Evolutionary conservation across 2,329 filamentous ascomycete genomes (phyloP), one percentile per base, ranked within the genome.

Genomic region (Beauveria varroae): DNA sequence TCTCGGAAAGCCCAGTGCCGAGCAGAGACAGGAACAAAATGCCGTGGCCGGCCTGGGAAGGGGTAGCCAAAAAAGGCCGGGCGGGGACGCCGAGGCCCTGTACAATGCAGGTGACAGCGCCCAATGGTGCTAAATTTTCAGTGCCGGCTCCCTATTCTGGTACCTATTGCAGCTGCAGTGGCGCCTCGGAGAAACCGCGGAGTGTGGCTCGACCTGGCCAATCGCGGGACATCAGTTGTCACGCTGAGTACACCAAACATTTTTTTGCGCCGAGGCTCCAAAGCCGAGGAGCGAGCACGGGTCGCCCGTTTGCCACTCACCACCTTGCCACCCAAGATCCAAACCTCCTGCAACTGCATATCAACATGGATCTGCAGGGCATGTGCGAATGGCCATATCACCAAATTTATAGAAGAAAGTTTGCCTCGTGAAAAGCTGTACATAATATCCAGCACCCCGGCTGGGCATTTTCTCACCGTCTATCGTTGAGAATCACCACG

Each of bases 161-260:
- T 14, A 20, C 50, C n/a, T 16, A 2, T 6, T 37, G 34, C 34
- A 37, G 34, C 34, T 37, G 28, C 24, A 40, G 56, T 22, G 56
- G 47, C 5, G 34, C 14, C 34, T 59, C 57, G 57, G 57, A 52
- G 26, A 44, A 26, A 16, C 49, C 18, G n/a, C n/a, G 16, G 6
- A 37, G 34, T 5, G 20, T 28, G 47, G 47, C 20, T 6, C 24
- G 4, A 8, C 24, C 16, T 28, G 26, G 40, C 57, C 57, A 60
- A 60, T 60, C 57, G 49, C 12, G n/a, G 57, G 47, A 5, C 10
- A 46, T 3, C 26, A 34, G 34, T 60, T 60, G 49, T 60, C 57
- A 60, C 18, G 57, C 24, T 60, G 47, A 53, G 49, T 24, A 50
- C 22, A 24, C 9, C 22, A 56, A 41, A 18, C n/a, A 7, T 5